Base-by-base conservation (phyloP, 352 stramenopile genomes). In the Hyaloperonospora brassicae region DNA sequence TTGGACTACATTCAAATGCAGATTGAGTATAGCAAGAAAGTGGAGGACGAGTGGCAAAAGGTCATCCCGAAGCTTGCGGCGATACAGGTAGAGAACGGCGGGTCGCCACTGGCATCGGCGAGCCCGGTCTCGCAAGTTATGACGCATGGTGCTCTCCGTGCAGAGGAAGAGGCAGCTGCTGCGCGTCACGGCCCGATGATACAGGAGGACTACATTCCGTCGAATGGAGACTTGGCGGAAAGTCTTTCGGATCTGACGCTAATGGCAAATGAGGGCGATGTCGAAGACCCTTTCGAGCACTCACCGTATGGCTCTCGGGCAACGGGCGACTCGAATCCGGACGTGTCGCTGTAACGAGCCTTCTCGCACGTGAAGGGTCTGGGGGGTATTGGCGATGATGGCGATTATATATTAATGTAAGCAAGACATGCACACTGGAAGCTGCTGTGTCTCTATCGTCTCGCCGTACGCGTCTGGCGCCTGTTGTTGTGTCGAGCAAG, bases 1-100 rank as follows among this genome's bases (percentile, higher is more conserved):
- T 72, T 98, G 56, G 90, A 98, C 42, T 98, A 98, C 73, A 97
- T 98, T 61, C 80, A 97, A 50, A 84, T 98, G 65, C 93, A 98
- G 66, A 97, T 98, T 56, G 86, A 97, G 55, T 97, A 98, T 77
- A 98, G 97, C 71, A 95, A 96, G 57, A 85, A 90, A 66, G 86
- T 92, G 23, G 84, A 95, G 49, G 70, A 83, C 2, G 80, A 90
- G 49, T 95, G 84, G 84, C 70, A 79, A 49, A 61, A 76, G 27
- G 77, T 93, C 9, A 84, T 95, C 23, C 84, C 82, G 1, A 73
- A 84, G 46, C 68, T 95, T 0, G 63, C 72, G 2, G 56, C 77
- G 54, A 95, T 95, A 27, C 79, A 84, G 10, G 76, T 93, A 7
- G 76, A 91, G 31, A 64, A 64, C 8, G 47, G 62, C 2, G 49